Evolutionary conservation across 495 filamentous ascomycete genomes (phyloP).

Genomic region (Penicillium flavigenum): DNA sequence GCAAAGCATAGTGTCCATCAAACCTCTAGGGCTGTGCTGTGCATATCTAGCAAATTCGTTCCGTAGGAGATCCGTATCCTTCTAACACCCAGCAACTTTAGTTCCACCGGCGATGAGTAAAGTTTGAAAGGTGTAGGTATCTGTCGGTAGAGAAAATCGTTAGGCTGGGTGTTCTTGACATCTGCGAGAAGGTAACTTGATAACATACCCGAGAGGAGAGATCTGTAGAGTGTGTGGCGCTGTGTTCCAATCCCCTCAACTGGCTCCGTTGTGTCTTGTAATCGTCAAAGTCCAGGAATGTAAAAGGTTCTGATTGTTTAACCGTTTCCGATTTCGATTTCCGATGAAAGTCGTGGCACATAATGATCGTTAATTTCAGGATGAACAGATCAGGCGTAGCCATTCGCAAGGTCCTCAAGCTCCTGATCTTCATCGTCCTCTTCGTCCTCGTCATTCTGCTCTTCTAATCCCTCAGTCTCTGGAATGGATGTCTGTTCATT

Average conservation of each 20-base stretch:
- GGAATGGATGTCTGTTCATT: constrained; percentile 3
- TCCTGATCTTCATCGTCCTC: constrained; percentile 12
- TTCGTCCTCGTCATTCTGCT: background rate
- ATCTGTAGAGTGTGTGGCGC: background rate
- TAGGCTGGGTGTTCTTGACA: background rate
- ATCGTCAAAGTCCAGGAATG: background rate
- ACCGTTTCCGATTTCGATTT: background rate
- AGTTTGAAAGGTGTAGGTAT: background rate
- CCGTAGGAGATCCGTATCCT: background rate
- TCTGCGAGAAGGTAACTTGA: background rate
- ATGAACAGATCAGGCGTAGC: background rate
- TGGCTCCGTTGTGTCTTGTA: background rate
- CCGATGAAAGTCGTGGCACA: background rate
- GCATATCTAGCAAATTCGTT: background rate
- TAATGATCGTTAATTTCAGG: background rate
- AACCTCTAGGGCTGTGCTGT: background rate
- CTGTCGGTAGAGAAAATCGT: background rate
- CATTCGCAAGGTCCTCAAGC: constrained; percentile 9
- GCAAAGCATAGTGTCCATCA: background rate
- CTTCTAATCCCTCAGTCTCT: background rate
- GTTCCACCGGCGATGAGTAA: background rate
- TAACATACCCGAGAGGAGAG: background rate
- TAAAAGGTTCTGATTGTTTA: background rate
- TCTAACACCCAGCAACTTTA: constrained; percentile 2
- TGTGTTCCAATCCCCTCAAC: background rate